Base-by-base conservation (phyloP, 2,329 filamentous ascomycete genomes). In the Monascus ruber region DNA sequence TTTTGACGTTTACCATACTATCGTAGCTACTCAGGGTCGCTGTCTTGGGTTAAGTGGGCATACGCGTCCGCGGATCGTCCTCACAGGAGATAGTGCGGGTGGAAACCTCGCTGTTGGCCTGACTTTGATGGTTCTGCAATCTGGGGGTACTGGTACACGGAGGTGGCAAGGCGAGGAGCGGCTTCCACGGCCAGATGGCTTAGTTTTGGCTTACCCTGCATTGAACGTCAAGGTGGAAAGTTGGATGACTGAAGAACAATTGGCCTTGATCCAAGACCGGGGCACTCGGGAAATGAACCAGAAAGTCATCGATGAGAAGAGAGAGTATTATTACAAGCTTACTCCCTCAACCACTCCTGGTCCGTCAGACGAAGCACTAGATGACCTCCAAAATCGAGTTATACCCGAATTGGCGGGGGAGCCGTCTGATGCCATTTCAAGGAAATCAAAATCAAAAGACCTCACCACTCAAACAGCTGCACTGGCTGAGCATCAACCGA, bases 161-260 rank as follows among this genome's bases (percentile, higher is more conserved):
- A 65, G 72, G 36, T 76, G 72, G 60, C 65, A 71, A 41, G 71
- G 70, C 9, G 72, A 78, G 45, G 65, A 66, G 17, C 68, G 77
- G 2, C 69, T 94, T 5, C 82, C 87, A 0, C 58, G 75, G 0
- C 91, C 91, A 0, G 82, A 84, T 38, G 89, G 87, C 0, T 63
- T 96, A 5, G 72, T 96, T 0, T 71, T 94, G 36, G 79, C 93
- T 42, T 98, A 98, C 53, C 91, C 91, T 1, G 81, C 82, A 0
- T 67, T 98, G 42, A 91, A 96, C 54, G 87, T 96, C 83, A 95
- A 94, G 54, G 96, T 96, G 48, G 86, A 86, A 31, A 95, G 88
- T 60, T 98, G 91, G 91, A 96, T 98, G 88, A 88, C 85, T 0
- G 89, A 96, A 52, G 89, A 96, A 60, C 88, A 98, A 58, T 94